Evolutionary conservation across 805 yeast species (phyloP), one percentile per base, ranked within the genome.

Genomic region (Candida multigemmis): DNA sequence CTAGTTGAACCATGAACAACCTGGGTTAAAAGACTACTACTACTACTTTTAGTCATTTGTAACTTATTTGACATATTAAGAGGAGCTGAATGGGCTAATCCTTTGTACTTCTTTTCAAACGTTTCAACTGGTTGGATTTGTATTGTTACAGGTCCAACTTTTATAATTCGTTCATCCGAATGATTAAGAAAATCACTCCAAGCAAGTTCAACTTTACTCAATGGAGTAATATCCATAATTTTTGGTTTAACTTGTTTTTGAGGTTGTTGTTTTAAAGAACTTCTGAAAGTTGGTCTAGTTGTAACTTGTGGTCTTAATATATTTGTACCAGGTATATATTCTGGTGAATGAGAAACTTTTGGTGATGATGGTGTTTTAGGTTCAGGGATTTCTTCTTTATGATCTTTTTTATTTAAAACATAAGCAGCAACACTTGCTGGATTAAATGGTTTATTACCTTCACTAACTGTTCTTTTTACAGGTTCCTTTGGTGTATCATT

Each of bases 121-220:
- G 33, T 24, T 5, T 67, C 75, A 0, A 73, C 68, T 3, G 56
- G 43, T 6, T 66, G 54, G 26, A 57, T 51, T 5, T 59, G 50
- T 2, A 70, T 68, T 20, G 58, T 53, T 4, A 74, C 64, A 16
- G 72, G 68, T 1, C 80, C 83, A 16, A 65, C 65, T 34, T 65
- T 71, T 25, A 76, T 31, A 1, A 79, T 64, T 31, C 85, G 58
- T 41, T 80, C 91, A 26, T 75, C 74, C 1, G 62, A 50, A 40
- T 68, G 71, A 13, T 49, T 54, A 35, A 80, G 50, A 40, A 56
- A 74, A 21, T 60, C 56, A 5, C 60, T 59, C 80, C 84, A 79
- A 11, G 74, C 70, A 21, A 65, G 46, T 42, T 79, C 86, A 6
- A 74, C 39, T 10, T 68, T 57, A 2, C 70, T 59, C 50, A 70